Evolutionary conservation across 768 basidiomycete genomes (phyloP).

Genomic region (Baorangia bicolor): DNA sequence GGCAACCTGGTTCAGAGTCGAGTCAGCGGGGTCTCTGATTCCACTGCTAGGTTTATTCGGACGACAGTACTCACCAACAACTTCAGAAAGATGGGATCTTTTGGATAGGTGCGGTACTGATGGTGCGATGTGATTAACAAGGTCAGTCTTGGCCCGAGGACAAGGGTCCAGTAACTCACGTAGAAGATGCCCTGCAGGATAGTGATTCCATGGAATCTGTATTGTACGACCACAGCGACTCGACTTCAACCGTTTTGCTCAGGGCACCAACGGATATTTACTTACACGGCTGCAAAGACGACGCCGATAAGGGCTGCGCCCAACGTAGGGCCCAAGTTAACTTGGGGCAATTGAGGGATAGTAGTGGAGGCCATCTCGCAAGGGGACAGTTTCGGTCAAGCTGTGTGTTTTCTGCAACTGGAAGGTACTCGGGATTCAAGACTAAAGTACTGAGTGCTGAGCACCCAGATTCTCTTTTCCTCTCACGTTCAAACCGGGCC

Average conservation of each 20-base stretch:
- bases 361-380: background rate
- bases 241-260: background rate
- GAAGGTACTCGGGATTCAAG: too few relatives aligned
- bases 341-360: background rate
- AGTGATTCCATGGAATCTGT: background rate
- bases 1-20: background rate
- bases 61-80: background rate
- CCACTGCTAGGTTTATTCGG: background rate
- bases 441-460: too few relatives aligned
- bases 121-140: background rate
- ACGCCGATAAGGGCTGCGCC: background rate
- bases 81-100: background rate
- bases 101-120: background rate
- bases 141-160: background rate
- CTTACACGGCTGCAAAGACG: background rate
- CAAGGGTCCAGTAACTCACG: background rate
- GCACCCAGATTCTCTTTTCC: too few relatives aligned
- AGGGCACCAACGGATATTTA: background rate
- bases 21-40: background rate
- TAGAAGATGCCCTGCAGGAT: background rate
- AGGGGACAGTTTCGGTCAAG: too few relatives aligned
- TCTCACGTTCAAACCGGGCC: too few relatives aligned
- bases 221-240: background rate
- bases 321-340: background rate
- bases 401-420: too few relatives aligned